Evolutionary conservation across 768 basidiomycete species (phyloP).

Genomic region (Trametes cingulata): DNA sequence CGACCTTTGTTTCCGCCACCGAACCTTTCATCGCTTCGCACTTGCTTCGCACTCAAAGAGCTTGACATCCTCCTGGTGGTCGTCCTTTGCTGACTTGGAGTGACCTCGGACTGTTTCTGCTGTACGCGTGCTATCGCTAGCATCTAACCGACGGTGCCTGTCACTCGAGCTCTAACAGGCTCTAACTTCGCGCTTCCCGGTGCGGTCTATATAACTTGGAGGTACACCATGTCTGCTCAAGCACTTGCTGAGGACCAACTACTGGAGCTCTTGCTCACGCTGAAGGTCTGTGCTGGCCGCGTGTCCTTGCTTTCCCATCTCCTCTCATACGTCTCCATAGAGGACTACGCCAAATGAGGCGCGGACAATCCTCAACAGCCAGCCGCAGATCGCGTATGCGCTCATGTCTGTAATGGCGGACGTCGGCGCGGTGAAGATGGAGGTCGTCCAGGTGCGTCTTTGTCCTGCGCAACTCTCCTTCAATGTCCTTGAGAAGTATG

Average conservation of each 20-base stretch:
- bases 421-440: slow-evolving; percentile 71
- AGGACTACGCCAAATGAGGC: slow-evolving; percentile 77
- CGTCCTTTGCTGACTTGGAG: too few species aligned
- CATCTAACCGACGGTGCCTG: too few species aligned
- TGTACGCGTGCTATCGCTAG: too few species aligned
- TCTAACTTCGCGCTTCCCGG: too few species aligned
- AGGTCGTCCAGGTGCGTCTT: slow-evolving; percentile 67
- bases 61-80: not conserved
- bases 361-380: slow-evolving; percentile 63
- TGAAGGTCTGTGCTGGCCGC: slow-evolving; percentile 47
- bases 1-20: too few species aligned
- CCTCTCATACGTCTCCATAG: slow-evolving; percentile 38
- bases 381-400: slow-evolving; percentile 77
- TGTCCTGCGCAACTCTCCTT: not conserved
- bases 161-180: not conserved
- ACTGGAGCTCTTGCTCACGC: slow-evolving; percentile 71
- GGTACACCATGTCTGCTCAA: slow-evolving; percentile 59
- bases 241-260: slow-evolving; percentile 64
- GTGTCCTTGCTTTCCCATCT: not conserved
- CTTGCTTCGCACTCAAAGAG: too few species aligned
- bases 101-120: too few species aligned
- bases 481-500: not conserved
- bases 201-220: too few species aligned
- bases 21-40: not conserved
- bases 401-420: slow-evolving; percentile 77